A percentile compares a stretch with the other conserved stretches of the same genome.
These are phyloP conservation scores for Trichophaea hybrida DNA, from an alignment of 2,329 filamentous ascomycete species.

Conservation along the genomic window DNA sequence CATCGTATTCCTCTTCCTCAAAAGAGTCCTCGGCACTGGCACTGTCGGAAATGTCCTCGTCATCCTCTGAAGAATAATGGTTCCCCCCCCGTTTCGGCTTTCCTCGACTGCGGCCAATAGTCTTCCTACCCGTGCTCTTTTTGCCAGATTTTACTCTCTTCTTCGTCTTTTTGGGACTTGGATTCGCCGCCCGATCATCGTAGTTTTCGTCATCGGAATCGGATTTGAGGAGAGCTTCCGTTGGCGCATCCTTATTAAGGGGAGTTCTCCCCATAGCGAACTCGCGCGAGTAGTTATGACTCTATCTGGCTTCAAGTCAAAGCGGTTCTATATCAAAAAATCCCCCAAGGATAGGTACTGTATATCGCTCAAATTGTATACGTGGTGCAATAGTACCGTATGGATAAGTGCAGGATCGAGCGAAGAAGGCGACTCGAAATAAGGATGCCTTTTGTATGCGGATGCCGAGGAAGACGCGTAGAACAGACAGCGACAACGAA, in stretches of 20 bases:
- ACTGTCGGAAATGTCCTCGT: slow-evolving; percentile 18
- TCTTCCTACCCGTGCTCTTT: slow-evolving; percentile 9
- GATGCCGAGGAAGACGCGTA: too few species aligned
- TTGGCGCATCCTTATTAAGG: neutral
- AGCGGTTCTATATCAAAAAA: too few species aligned
- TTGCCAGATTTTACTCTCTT: neutral
- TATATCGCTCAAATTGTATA: too few species aligned
- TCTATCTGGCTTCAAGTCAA: too few species aligned
- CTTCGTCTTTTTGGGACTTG: slow-evolving; percentile 4
- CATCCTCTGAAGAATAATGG: slow-evolving; percentile 10
- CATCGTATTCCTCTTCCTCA: slow-evolving; percentile 11
- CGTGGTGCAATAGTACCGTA: too few species aligned
- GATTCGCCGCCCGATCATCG: slow-evolving; percentile 6
- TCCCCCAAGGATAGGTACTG: too few species aligned
- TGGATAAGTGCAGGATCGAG: too few species aligned
- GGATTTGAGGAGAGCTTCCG: slow-evolving; percentile 17
- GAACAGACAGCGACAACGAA: too few species aligned
- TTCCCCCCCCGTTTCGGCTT: slow-evolving; percentile 7
- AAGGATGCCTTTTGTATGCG: too few species aligned
- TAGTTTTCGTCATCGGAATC: slow-evolving; percentile 22
- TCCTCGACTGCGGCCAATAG: slow-evolving; percentile 5
- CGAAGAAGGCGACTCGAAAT: too few species aligned
- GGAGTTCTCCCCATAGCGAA: neutral
- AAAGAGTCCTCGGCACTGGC: slow-evolving; percentile 10
- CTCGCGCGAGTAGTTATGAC: too few species aligned